Conservation (phyloP, 129 eudicot species). For the Calendula officinalis region DNA sequence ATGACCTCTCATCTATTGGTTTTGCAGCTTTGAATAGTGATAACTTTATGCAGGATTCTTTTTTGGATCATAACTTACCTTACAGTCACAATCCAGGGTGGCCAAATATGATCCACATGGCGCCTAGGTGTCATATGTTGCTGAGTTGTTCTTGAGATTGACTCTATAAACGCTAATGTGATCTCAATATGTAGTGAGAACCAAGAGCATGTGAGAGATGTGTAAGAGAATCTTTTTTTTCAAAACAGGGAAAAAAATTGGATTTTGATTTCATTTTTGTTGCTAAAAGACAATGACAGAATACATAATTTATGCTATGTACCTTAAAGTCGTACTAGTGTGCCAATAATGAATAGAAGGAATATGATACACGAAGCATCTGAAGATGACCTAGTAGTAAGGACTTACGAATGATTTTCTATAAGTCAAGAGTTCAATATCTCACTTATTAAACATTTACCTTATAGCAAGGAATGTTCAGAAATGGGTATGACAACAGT, state of each 20-base stretch:
- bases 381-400: no score
- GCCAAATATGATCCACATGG: neutral
- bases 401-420: no score
- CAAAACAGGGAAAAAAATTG: neutral
- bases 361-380: neutral
- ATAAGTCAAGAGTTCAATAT: no score
- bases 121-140: neutral
- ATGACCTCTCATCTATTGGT: constrained; percentile 14
- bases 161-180: no score
- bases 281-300: constrained; percentile 31
- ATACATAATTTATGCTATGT: constrained; percentile 22
- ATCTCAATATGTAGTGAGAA: neutral
- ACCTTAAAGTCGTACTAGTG: constrained; percentile 26
- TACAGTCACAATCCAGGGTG: neutral
- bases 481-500: no score
- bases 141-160: neutral
- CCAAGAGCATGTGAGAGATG: constrained; percentile 25
- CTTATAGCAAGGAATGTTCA: no score
- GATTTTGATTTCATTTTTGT: neutral
- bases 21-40: constrained; percentile 19
- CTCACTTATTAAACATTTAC: no score
- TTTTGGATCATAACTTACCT: neutral
- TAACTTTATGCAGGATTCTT: constrained; percentile 8
- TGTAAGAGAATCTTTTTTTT: constrained; percentile 10
- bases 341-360: constrained; percentile 29